Conservation (phyloP, 2,329 filamentous ascomycete species). For the Cordyceps cateniannulata region DNA sequence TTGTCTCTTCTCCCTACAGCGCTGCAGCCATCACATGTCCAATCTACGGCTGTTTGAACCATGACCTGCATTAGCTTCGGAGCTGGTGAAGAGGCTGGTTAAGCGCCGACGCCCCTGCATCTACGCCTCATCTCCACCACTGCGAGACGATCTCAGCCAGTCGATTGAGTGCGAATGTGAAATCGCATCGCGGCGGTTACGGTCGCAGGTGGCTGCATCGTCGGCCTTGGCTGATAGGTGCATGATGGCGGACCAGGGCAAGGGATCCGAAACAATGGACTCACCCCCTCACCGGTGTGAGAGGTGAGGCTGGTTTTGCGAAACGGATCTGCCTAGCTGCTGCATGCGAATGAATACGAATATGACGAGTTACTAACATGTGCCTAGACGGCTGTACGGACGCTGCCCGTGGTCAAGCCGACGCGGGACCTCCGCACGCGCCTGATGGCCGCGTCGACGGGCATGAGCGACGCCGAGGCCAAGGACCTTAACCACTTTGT, state of each 20-base stretch:
- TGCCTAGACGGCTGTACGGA: constrained; percentile 57
- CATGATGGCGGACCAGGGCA: neutral
- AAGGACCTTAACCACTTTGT: constrained; percentile 78
- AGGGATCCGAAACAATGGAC: constrained; percentile 6
- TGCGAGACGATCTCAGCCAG: neutral
- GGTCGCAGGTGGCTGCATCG: constrained; percentile 10
- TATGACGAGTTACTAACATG: constrained; percentile 14
- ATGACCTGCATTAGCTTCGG: constrained; percentile 11
- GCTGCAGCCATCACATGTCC: neutral
- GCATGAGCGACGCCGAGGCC: constrained; percentile 65
- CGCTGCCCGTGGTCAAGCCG: constrained; percentile 65
- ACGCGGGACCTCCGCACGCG: constrained; percentile 76
- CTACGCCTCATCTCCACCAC: neutral
- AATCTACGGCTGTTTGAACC: constrained; percentile 6
- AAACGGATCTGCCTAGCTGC: neutral
- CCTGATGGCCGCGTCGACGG: constrained; percentile 65
- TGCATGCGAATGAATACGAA: neutral
- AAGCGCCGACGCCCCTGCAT: constrained; percentile 12
- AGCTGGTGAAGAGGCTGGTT: neutral
- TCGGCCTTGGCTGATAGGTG: neutral
- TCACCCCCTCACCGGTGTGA: neutral
- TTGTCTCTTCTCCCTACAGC: neutral
- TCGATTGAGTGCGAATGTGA: neutral
- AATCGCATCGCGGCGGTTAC: constrained; percentile 8
- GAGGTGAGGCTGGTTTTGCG: neutral